Conservation (phyloP, 306 rosid genomes). For the Abrus pulchellus region DNA sequence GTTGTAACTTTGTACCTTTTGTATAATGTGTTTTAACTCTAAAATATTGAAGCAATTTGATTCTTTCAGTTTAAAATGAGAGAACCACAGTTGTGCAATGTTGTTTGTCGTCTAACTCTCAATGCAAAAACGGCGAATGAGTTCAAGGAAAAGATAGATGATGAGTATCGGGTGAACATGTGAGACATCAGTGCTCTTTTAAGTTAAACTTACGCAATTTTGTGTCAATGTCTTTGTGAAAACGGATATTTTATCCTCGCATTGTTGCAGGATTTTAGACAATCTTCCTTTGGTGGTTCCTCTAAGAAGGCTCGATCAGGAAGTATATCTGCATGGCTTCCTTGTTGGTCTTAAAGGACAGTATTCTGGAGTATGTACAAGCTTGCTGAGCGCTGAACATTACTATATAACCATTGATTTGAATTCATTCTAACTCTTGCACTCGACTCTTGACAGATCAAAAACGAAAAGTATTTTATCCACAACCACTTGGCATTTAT, state of each 20-base stretch:
- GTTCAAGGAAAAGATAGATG: conserved; percentile 45
- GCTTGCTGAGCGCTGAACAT: neutral
- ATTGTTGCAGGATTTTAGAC: conserved; percentile 46
- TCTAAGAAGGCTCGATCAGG: conserved; percentile 31
- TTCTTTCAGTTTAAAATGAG: conserved; percentile 46
- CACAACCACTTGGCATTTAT: conserved; percentile 45
- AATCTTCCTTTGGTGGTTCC: conserved; percentile 50
- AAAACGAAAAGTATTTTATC: conserved; percentile 39
- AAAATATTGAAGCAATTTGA: conserved; percentile 4
- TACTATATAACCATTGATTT: neutral
- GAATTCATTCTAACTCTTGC: conserved; percentile 13
- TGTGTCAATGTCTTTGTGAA: conserved; percentile 17
- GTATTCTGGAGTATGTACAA: conserved; percentile 36
- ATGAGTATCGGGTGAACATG: conserved; percentile 48
- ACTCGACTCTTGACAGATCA: conserved; percentile 32
- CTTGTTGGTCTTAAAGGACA: conserved; percentile 40
- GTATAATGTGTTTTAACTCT: neutral
- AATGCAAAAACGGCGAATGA: neutral
- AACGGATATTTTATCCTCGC: conserved; percentile 29
- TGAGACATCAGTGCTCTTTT: conserved; percentile 34
- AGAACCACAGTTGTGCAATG: conserved; percentile 43
- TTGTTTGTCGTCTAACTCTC: conserved; percentile 40
- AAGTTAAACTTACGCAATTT: conserved; percentile 12
- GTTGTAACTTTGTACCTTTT: neutral
- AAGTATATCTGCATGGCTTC: conserved; percentile 43